Conservation (phyloP, 129 eudicot species). For the Daucus carota region DNA sequence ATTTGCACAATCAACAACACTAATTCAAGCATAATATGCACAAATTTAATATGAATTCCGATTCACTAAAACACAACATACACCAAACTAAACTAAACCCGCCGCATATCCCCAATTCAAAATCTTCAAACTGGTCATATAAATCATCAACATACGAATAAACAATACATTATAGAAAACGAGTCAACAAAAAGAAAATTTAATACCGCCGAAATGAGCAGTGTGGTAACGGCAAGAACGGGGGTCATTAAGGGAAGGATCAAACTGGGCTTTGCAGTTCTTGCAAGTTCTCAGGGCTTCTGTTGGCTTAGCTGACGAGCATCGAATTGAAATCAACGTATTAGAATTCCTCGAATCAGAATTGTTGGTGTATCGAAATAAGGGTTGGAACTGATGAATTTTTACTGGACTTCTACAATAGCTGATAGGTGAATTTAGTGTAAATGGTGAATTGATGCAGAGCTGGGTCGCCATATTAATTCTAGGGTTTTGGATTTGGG, state of each 20-base stretch:
- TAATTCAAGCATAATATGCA: neutral
- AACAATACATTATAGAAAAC: neutral
- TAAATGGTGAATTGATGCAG: slow-evolving; percentile 18
- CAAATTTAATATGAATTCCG: neutral
- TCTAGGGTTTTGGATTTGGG: slow-evolving; percentile 13
- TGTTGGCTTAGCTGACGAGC: slow-evolving; percentile 45
- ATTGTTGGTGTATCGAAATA: slow-evolving; percentile 9
- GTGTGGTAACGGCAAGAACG: slow-evolving; percentile 90
- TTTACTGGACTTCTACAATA: neutral
- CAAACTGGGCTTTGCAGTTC: slow-evolving; percentile 89
- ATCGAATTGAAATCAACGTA: slow-evolving; percentile 33
- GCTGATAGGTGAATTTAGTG: slow-evolving; percentile 9
- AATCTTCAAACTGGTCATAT: too few relatives aligned
- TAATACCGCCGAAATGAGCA: slow-evolving; percentile 96
- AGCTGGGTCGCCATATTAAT: slow-evolving; percentile 31
- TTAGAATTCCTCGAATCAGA: slow-evolving; percentile 7
- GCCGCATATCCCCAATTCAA: neutral
- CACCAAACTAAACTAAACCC: too few relatives aligned
- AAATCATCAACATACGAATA: neutral
- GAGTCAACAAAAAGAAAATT: neutral
- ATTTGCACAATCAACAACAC: too few relatives aligned
- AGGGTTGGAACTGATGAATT: slow-evolving; percentile 7
- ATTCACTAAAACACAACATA: neutral
- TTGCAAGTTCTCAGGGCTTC: slow-evolving; percentile 62
- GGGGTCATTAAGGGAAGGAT: slow-evolving; percentile 66